Evolutionary conservation across 441 rosid species (phyloP).

Genomic region (Macaranga tanarius): DNA sequence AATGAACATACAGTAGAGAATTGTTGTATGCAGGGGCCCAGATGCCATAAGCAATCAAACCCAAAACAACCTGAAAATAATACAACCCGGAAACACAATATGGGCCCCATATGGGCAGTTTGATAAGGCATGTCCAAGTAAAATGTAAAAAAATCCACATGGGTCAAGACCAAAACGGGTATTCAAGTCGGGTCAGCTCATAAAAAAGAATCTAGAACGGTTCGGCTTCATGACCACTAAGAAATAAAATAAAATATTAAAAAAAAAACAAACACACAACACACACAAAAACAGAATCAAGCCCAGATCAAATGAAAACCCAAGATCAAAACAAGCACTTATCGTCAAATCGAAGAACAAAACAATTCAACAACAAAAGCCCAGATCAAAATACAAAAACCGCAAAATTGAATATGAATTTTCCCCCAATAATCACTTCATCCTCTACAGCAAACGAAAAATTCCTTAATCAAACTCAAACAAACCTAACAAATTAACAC

Average conservation of each 20-base stretch:
- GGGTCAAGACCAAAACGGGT: slow-evolving; percentile 21
- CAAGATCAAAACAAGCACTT: not conserved
- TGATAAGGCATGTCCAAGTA: not conserved
- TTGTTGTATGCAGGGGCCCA: not conserved
- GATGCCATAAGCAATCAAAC: not conserved
- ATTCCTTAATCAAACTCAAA: no score
- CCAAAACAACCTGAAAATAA: not conserved
- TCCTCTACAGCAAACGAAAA: no score
- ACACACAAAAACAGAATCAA: not conserved
- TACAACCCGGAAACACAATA: not conserved
- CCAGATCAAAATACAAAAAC: not conserved
- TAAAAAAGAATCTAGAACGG: slow-evolving; percentile 18
- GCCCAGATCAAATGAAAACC: slow-evolving; percentile 26
- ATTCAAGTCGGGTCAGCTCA: not conserved
- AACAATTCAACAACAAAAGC: slow-evolving; percentile 11
- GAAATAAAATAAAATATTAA: not conserved
- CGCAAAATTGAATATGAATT: no score
- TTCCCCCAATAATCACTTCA: no score
- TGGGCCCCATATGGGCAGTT: slow-evolving; percentile 16
- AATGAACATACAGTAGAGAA: not conserved
- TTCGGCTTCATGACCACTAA: slow-evolving; percentile 25
- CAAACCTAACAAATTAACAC: not conserved
- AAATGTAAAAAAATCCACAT: not conserved
- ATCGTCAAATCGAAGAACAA: not conserved
- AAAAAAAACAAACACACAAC: not conserved